Evolutionary conservation across 495 filamentous ascomycete species (phyloP), one percentile per base, ranked within the genome.

Genomic region (Trichoderma erinaceum): DNA sequence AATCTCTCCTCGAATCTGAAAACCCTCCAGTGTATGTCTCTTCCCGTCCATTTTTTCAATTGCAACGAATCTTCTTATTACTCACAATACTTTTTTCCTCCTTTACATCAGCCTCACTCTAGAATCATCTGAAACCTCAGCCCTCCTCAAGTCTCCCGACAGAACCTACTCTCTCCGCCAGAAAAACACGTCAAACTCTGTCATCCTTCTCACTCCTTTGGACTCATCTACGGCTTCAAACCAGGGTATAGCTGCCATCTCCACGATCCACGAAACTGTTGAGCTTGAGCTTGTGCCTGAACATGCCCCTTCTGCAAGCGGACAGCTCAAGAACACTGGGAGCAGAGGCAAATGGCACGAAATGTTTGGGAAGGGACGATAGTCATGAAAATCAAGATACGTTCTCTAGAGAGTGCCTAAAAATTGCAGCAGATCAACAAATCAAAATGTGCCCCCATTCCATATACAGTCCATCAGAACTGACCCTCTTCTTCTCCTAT

Each of bases 111-210:
- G 91, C 32, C 77, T 96, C 56, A 83, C 84, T 61, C 80, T 96
- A 66, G 90, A 91, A 75, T 88, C 83, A 38, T 79, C 81, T 35
- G 76, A 79, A 4, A 82, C 87, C 69, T 87, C 88, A 68, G 89
- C 90, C 52, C 86, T 95, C 67, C 83, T 97, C 69, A 92, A 87
- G 75, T 90, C 89, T 3, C 76, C 84, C 3, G 78, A 81, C 18
- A 82, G 87, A 74, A 93, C 89, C 23, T 97, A 89, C 81, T 87
- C 87, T 41, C 82, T 97, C 65, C 91, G 91, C 23, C 92, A 97
- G 76, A 92, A 97, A 70, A 92, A 94, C 73, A 94, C 92, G 0
- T 97, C 92, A 18, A 97, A 97, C 74, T 89, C 89, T 7, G 78
- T 97, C 44, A 90, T 92, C 76, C 74, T 97, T 10, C 80, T 92